These are phyloP conservation scores for Pseudocercospora pini-densiflorae DNA, from an alignment of 2,329 filamentous ascomycete species.

Conservation along the genomic window DNA sequence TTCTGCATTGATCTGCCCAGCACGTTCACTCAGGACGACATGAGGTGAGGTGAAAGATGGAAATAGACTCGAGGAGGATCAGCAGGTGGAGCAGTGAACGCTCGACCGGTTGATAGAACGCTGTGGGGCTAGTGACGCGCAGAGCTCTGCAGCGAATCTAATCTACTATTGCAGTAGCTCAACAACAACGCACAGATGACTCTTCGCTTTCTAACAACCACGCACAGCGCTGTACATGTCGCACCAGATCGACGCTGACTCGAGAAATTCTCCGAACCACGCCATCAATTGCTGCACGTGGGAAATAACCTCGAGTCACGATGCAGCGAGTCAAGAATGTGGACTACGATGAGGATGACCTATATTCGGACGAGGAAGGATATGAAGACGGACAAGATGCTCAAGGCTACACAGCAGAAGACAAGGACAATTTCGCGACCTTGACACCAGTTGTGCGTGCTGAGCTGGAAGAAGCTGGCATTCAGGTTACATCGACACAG, in stretches of 20 bases:
- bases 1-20: background rate
- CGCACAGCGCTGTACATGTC: background rate
- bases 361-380: conserved; percentile 56
- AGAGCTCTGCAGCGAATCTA: background rate
- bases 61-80: conserved; percentile 1
- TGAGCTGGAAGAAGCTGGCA: conserved; percentile 38
- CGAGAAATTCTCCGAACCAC: background rate
- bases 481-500: conserved; percentile 66
- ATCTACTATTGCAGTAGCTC: background rate
- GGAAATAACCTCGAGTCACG: conserved; percentile 6
- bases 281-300: background rate
- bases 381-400: conserved; percentile 16
- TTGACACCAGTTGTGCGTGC: conserved; percentile 41
- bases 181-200: background rate
- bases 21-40: background rate
- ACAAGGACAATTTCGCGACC: conserved; percentile 39
- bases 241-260: background rate
- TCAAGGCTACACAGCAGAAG: conserved; percentile 46
- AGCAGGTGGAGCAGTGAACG: background rate
- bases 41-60: background rate
- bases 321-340: conserved; percentile 54
- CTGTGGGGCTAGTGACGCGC: conserved; percentile 10
- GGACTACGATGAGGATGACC: conserved; percentile 56
- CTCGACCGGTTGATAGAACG: background rate
- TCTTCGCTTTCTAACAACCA: background rate